Percentiles rank a stretch among this genome's conserved stretches.
Conservation (phyloP, 75 land plant species). For the Selaginella moellendorffii region DNA sequence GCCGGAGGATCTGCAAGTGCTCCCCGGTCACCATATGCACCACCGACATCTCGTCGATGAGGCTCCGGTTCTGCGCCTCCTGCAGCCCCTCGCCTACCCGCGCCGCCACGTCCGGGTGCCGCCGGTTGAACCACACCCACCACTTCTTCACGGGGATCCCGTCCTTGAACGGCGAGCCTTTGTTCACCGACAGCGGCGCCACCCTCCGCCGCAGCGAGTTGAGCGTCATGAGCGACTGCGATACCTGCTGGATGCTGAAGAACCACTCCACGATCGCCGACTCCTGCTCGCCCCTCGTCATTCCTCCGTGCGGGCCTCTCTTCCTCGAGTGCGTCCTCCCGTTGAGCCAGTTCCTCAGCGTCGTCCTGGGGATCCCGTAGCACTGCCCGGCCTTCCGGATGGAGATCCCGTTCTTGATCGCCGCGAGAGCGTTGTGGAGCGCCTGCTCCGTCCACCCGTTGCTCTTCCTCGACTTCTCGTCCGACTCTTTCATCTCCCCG, state of each 20-base stretch:
- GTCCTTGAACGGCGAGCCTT: conserved; percentile 3
- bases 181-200: not conserved
- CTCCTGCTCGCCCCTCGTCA: conserved; percentile 7
- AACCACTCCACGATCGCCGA: conserved; percentile 2
- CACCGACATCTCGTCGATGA: not conserved
- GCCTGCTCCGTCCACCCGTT: conserved; percentile 10
- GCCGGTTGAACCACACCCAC: conserved; percentile 6
- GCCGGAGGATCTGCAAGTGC: not conserved
- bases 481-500: not conserved
- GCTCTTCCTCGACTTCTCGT: not conserved
- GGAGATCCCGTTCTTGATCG: not conserved
- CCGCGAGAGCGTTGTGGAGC: not conserved
- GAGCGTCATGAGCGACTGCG: not conserved
- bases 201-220: not conserved
- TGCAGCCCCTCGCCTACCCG: conserved; percentile 1
- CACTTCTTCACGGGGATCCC: conserved; percentile 9
- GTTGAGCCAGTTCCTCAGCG: not conserved
- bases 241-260: not conserved
- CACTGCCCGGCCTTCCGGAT: conserved; percentile 1
- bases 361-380: conserved; percentile 6
- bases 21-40: not conserved
- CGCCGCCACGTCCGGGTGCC: not conserved
- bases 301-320: conserved; percentile 1
- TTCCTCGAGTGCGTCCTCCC: conserved; percentile 9
- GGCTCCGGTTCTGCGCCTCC: not conserved